Evolutionary conservation across 1,139 yeast genomes (phyloP).

Genomic region (Lodderomyces parapsilosis): DNA sequence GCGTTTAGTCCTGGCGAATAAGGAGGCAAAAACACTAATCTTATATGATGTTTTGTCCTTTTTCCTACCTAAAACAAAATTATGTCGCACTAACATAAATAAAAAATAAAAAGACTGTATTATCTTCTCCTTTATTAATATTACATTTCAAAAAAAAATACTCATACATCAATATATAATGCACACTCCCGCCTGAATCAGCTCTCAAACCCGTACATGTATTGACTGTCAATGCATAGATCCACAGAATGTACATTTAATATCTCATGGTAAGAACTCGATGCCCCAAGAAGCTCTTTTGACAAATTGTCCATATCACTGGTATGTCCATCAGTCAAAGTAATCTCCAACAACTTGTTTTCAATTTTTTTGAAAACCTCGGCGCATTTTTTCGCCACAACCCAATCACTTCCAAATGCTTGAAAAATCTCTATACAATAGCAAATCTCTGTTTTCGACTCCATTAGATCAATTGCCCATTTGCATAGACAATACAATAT

Average conservation of each 20-base stretch:
- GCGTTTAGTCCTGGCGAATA: no score
- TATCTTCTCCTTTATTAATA: no score
- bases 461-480: slow-evolving; percentile 43
- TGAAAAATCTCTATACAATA: slow-evolving; percentile 44
- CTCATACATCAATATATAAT: no score
- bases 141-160: background rate
- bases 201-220: slow-evolving; percentile 13
- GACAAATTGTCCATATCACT: slow-evolving; percentile 37
- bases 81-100: no score
- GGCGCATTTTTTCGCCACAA: slow-evolving; percentile 43
- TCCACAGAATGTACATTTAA: slow-evolving; percentile 41
- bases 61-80: no score
- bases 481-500: slow-evolving; percentile 45
- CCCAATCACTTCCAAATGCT: slow-evolving; percentile 47
- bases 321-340: slow-evolving; percentile 31
- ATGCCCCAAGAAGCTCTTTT: slow-evolving; percentile 40
- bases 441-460: slow-evolving; percentile 42
- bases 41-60: no score
- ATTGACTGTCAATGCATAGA: slow-evolving; percentile 21
- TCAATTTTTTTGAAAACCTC: slow-evolving; percentile 41
- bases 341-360: slow-evolving; percentile 37
- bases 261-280: slow-evolving; percentile 44
- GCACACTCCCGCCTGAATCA: background rate
- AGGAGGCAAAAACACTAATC: no score
- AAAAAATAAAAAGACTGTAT: no score